Conservation (phyloP, 2,329 filamentous ascomycete species). For the Daldinia sp. region DNA sequence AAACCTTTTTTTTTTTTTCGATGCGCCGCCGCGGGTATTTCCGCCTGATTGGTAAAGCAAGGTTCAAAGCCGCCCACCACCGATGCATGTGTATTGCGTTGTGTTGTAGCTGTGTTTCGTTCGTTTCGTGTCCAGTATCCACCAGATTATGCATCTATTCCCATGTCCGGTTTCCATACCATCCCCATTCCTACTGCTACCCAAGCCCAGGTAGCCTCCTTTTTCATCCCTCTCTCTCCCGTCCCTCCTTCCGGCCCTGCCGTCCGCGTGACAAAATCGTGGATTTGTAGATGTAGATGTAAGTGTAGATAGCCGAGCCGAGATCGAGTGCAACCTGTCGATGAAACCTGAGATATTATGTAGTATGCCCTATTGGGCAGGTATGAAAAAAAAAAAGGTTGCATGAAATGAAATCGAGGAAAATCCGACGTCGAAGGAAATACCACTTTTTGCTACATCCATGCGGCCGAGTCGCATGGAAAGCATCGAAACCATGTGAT, state of each 20-base stretch:
- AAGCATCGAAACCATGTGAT: neutral
- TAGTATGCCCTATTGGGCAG: constrained; percentile 4
- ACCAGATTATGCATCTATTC: constrained; percentile 34
- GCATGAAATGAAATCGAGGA: neutral
- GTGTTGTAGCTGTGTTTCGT: too few relatives aligned
- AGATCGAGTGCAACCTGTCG: constrained; percentile 31
- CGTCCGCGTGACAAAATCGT: constrained; percentile 15
- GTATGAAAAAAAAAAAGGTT: neutral
- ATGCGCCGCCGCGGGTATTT: constrained; percentile 23
- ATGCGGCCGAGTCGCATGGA: neutral
- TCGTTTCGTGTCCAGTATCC: constrained; percentile 17
- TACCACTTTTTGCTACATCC: neutral
- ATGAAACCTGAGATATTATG: constrained; percentile 22
- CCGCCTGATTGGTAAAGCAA: constrained; percentile 33
- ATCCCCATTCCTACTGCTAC: neutral
- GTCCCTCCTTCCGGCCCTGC: neutral
- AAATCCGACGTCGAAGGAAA: neutral
- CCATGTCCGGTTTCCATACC: neutral
- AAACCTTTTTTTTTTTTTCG: neutral
- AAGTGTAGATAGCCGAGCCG: constrained; percentile 32
- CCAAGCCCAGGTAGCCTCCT: neutral
- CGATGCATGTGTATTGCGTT: constrained; percentile 24
- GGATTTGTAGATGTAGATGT: constrained; percentile 14
- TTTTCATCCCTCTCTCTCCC: neutral
- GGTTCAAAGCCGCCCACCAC: constrained; percentile 18